These are phyloP conservation scores for Themeda triandra DNA, from an alignment of 176 grass and related monocot species.

Conservation along the genomic window DNA sequence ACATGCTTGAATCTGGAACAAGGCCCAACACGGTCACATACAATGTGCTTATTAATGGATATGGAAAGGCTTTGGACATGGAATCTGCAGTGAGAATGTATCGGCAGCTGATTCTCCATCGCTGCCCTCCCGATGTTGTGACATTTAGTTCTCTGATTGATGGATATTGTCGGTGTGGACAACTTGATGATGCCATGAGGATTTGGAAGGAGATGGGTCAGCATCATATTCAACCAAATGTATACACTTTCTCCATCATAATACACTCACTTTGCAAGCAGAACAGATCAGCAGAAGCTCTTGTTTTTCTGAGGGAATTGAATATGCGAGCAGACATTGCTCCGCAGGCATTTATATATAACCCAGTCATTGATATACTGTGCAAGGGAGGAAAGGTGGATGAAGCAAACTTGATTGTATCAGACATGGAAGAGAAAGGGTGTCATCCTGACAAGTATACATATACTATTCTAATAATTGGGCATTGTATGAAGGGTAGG, in stretches of 20 bases:
- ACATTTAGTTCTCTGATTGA: constrained; percentile 96
- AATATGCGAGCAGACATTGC: constrained; percentile 54
- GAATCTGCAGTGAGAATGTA: constrained; percentile 55
- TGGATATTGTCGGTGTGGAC: constrained; percentile 74
- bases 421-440: constrained; percentile 62
- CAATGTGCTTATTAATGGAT: constrained; percentile 94
- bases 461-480: constrained; percentile 91
- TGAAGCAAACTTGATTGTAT: constrained; percentile 61
- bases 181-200: constrained; percentile 63
- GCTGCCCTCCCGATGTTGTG: constrained; percentile 75
- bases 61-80: constrained; percentile 66
- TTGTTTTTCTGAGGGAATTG: constrained; percentile 55
- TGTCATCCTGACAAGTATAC: constrained; percentile 87
- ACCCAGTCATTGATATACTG: constrained; percentile 73
- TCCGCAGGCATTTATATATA: constrained; percentile 81
- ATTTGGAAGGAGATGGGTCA: constrained; percentile 73
- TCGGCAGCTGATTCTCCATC: constrained; percentile 57
- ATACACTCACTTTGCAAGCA: constrained; percentile 77
- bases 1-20: constrained; percentile 64
- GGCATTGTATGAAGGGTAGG: constrained; percentile 93
- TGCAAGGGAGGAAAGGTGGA: constrained; percentile 78
- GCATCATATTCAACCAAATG: constrained; percentile 59
- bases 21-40: constrained; percentile 65
- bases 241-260: constrained; percentile 72
- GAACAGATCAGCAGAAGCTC: constrained; percentile 67